phyloP scores from a whole-genome alignment of 2,329 filamentous ascomycete species.

The Colletotrichum sp. region DNA sequence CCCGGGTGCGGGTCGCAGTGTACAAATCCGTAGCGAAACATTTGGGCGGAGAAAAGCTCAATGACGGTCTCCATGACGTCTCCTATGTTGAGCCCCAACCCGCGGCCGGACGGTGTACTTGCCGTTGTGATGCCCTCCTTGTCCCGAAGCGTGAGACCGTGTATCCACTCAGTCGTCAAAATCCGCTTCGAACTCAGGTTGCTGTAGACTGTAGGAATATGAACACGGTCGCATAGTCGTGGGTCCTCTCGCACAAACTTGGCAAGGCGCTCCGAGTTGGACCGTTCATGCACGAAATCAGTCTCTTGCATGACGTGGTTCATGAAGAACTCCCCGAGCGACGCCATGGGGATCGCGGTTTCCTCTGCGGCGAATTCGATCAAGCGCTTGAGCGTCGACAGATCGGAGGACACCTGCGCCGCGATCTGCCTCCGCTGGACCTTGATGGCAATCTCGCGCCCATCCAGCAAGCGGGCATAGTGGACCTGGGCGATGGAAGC shows the following conservation, averaged over 20 bases:
- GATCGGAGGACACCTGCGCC: slow-evolving; percentile 69
- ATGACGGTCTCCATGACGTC: slow-evolving; percentile 73
- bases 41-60: slow-evolving; percentile 72
- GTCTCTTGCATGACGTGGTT: slow-evolving; percentile 70
- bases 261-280: slow-evolving; percentile 68
- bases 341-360: slow-evolving; percentile 71
- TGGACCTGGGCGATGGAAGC: slow-evolving; percentile 75
- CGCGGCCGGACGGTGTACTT: slow-evolving; percentile 51
- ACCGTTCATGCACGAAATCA: slow-evolving; percentile 70
- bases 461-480: slow-evolving; percentile 67
- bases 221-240: slow-evolving; percentile 65
- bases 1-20: slow-evolving; percentile 72
- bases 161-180: slow-evolving; percentile 76
- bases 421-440: slow-evolving; percentile 73
- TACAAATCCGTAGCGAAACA: slow-evolving; percentile 73
- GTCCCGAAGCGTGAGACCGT: slow-evolving; percentile 71
- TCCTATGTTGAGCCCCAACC: slow-evolving; percentile 65
- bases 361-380: neutral
- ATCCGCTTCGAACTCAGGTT: slow-evolving; percentile 64
- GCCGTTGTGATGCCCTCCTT: slow-evolving; percentile 64
- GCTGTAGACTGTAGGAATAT: slow-evolving; percentile 69
- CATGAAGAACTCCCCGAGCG: slow-evolving; percentile 69
- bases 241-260: slow-evolving; percentile 58
- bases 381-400: slow-evolving; percentile 67
- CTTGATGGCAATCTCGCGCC: slow-evolving; percentile 69